Base-by-base conservation (phyloP, 1,284 basidiomycete genomes). In the Boletellus sp. region DNA sequence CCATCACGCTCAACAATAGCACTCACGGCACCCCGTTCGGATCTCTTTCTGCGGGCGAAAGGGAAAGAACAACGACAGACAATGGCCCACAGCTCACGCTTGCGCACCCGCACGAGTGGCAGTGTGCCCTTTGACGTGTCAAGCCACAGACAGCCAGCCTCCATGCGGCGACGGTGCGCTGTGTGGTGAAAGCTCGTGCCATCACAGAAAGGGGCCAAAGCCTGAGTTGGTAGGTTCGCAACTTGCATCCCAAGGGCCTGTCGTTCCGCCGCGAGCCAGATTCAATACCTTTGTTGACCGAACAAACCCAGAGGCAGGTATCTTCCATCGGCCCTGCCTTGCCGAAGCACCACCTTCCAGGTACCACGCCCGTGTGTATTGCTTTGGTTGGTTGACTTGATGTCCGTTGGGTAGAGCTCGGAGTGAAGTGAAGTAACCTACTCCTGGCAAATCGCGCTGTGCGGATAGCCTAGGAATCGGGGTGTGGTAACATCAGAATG, bases 1-100 rank as follows among this genome's bases (percentile, higher is more conserved):
- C 67, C 60, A 60, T 54, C 57, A 51, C 28, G 6, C n/a, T 22
- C 44, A 39, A 64, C 49, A 61, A 53, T 50, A 38, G 1, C 44
- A 38, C 33, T 49, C 40, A 55, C 47, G 22, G 22, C 13, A 36
- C 1, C 4, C n/a, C 18, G 26, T 32, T 6, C 30, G 26, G 26
- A 11, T 28, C 26, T 28, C 26, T 11, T 8, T 28, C 24, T 28
- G 26, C 26, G 11, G 26, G 26, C 26, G 26, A 28, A 8, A 28
- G 8, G 26, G 26, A 28, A 8, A 8, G 26, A 8, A 28, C 26
- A 28, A 11, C 26, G 26, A 28, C 26, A 28, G 26, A 28, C 26
- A 28, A 28, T 28, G 26, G 30, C 41, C 15, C 19, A 19, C 22
- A 35, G 16, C 26, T 28, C 26, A 28, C 26, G 26, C 26, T 28